A percentile compares a stretch with the other conserved stretches of the same genome.
These are phyloP conservation scores for Thermoascus crustaceus DNA, from an alignment of 2,329 filamentous ascomycete species.

Conservation along the genomic window DNA sequence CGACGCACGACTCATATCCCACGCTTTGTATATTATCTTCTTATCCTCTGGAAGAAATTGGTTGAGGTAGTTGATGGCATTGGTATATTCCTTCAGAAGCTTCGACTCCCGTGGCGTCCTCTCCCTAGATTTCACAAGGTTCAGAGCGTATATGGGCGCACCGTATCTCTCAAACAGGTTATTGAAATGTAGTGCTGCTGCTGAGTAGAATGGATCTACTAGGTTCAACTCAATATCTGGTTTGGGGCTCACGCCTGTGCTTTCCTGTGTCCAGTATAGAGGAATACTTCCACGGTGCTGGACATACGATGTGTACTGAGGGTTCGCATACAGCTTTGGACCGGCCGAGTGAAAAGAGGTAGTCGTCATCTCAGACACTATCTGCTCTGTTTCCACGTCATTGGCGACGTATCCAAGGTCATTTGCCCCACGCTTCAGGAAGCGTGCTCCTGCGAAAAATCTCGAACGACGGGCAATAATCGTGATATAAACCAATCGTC, in stretches of 20 bases:
- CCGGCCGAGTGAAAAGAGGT: constrained; percentile 94
- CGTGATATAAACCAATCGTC: constrained; percentile 80
- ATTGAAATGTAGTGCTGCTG: constrained; percentile 89
- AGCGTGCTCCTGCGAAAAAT: constrained; percentile 88
- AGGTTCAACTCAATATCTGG: constrained; percentile 92
- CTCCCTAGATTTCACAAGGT: constrained; percentile 83
- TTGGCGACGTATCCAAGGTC: constrained; percentile 94
- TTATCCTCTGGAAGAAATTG: constrained; percentile 79
- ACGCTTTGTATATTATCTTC: constrained; percentile 87
- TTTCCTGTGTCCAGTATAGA: constrained; percentile 95
- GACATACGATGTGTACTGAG: constrained; percentile 90
- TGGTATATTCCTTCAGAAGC: constrained; percentile 75
- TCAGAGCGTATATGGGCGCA: constrained; percentile 81
- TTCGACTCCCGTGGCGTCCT: constrained; percentile 87
- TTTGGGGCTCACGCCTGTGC: constrained; percentile 87
- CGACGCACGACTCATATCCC: constrained; percentile 95
- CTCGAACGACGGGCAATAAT: constrained; percentile 87
- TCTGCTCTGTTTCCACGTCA: constrained; percentile 97
- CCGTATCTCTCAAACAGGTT: constrained; percentile 91
- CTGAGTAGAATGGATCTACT: constrained; percentile 91
- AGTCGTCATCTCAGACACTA: constrained; percentile 86
- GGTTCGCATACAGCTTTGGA: constrained; percentile 74
- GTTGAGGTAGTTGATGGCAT: constrained; percentile 84
- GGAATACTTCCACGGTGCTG: constrained; percentile 96
- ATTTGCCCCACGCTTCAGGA: constrained; percentile 89